Conservation (phyloP, 176 grass and related monocot genomes). For the Saccharum officinarum region DNA sequence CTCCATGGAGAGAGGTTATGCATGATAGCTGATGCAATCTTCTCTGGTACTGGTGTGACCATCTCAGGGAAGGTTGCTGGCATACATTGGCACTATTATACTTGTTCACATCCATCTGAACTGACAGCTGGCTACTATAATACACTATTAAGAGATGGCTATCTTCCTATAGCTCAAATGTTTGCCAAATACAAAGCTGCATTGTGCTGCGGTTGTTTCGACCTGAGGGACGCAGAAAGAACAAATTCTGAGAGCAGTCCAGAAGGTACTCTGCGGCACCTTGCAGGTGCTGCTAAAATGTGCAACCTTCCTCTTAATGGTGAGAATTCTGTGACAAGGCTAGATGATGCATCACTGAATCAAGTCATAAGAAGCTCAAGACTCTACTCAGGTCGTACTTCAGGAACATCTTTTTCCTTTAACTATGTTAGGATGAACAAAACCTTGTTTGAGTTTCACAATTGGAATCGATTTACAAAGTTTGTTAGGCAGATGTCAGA, state of each 20-base stretch:
- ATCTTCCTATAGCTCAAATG: slow-evolving; percentile 72
- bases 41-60: slow-evolving; percentile 54
- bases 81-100: slow-evolving; percentile 72
- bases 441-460: slow-evolving; percentile 62
- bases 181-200: slow-evolving; percentile 57
- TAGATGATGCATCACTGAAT: slow-evolving; percentile 61
- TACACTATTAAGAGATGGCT: slow-evolving; percentile 70
- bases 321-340: slow-evolving; percentile 52
- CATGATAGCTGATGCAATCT: slow-evolving; percentile 47
- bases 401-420: slow-evolving; percentile 64
- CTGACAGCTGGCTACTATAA: slow-evolving; percentile 78
- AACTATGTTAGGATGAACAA: slow-evolving; percentile 89
- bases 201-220: slow-evolving; percentile 64
- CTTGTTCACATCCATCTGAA: slow-evolving; percentile 70
- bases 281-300: slow-evolving; percentile 55
- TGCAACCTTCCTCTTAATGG: slow-evolving; percentile 63
- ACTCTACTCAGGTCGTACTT: slow-evolving; percentile 56
- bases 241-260: slow-evolving; percentile 58
- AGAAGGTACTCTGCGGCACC: slow-evolving; percentile 65
- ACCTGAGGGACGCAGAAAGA: slow-evolving; percentile 52
- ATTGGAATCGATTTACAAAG: slow-evolving; percentile 66
- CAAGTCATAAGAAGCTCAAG: slow-evolving; percentile 70
- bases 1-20: slow-evolving; percentile 76
- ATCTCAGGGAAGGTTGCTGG: slow-evolving; percentile 66
- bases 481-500: slow-evolving; percentile 84